Base-by-base conservation (phyloP, 306 rosid genomes). In the Coriaria nepalensis region DNA sequence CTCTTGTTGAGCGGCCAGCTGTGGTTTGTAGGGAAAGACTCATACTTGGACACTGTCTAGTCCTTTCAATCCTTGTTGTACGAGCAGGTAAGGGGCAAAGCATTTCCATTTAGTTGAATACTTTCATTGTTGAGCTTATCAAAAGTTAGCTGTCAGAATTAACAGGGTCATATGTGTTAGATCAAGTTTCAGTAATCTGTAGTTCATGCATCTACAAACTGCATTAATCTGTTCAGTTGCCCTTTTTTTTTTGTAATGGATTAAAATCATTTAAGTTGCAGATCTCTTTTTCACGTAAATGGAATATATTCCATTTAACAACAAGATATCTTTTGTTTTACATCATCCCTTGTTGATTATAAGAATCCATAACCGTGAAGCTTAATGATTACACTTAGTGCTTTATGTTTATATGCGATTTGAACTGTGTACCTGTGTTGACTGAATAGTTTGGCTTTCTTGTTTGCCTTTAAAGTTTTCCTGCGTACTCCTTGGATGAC, bases 1-100 rank as follows among this genome's bases (percentile, higher is more conserved):
- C 95, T 57, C 92, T 81, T 53, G 97, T 90, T 70, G 95, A 81
- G 70, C 73, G 97, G 64, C 84, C 20, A 61, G 93, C 84, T 35
- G 97, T 90, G 67, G 84, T 90, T 53, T 71, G 71, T 36, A 80
- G 97, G 73, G 97, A 90, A 73, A 74, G 97, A 60, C 97, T 84
- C 35, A 72, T 74, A 60, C 71, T 90, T 48, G 97, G 90, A 68
- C 97, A 90, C 59, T 90, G 97, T 57, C 90, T 90, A 45, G 83
- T 84, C 59, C 95, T 84, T 40, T 81, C 95, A 12, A 59, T 77
- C 62, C 68, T 90, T 47, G 65, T 90, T 70, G 86, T 78, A 57
- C 84, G 97, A 49, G 52, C 79, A 67, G 66, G 97, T 90, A 81
- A 64, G 79, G 9, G 14, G 13, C 8, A 32, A 33, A 35, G 35